phyloP scores from a whole-genome alignment of 228 moss, liverwort and hornwort genomes.

The Sphagnum fallax region DNA sequence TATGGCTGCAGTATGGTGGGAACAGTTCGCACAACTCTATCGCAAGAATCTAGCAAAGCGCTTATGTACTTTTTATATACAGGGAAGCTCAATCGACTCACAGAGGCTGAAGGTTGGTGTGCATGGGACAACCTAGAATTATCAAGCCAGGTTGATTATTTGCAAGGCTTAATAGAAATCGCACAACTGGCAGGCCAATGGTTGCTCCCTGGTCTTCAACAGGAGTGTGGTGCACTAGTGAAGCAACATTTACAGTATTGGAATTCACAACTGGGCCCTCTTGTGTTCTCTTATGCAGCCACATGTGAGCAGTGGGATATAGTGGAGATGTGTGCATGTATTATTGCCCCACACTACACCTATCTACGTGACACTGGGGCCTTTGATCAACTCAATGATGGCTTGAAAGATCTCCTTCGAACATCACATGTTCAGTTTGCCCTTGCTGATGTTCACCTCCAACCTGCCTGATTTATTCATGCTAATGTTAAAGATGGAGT shows the following conservation, averaged over 20 bases:
- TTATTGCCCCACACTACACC: conserved; percentile 43
- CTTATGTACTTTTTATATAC: conserved; percentile 51
- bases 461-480: not conserved
- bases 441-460: conserved; percentile 10
- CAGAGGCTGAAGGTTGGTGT: conserved; percentile 40
- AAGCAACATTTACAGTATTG: conserved; percentile 37
- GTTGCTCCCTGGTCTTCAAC: conserved; percentile 55
- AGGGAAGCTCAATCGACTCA: conserved; percentile 32
- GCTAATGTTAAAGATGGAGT: not conserved
- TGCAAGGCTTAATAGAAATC: conserved; percentile 50
- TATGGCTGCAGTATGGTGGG: conserved; percentile 45
- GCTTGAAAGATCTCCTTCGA: conserved; percentile 44
- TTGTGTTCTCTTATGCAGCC: conserved; percentile 44
- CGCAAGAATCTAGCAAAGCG: conserved; percentile 26
- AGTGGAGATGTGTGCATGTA: conserved; percentile 40
- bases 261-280: conserved; percentile 51
- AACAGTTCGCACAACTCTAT: conserved; percentile 31
- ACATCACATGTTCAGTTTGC: conserved; percentile 47
- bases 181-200: conserved; percentile 51
- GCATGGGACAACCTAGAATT: conserved; percentile 53
- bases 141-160: conserved; percentile 37
- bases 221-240: conserved; percentile 26
- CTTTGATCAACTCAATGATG: conserved; percentile 50
- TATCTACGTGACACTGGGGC: conserved; percentile 51
- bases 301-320: conserved; percentile 52